phyloP scores from a whole-genome alignment of 257 asterid genomes.

The Solanum okadae region DNA sequence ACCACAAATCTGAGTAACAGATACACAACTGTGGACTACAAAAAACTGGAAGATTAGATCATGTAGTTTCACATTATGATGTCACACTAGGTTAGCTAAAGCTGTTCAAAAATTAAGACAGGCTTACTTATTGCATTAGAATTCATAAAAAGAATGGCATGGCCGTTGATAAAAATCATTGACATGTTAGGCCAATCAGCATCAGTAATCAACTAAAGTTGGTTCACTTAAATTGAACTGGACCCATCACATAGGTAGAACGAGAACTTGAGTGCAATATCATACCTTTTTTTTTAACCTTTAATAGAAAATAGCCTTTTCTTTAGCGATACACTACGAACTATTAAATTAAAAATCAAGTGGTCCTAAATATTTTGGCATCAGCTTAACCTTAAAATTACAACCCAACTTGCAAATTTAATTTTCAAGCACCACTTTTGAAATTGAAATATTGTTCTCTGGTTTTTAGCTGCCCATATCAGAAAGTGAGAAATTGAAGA shows the following conservation, averaged over 20 bases:
- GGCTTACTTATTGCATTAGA: neutral
- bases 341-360: neutral
- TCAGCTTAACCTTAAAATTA: neutral
- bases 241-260: neutral
- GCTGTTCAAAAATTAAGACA: neutral
- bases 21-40: slow-evolving; percentile 72
- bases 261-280: neutral
- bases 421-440: neutral
- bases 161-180: neutral
- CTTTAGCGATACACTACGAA: neutral
- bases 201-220: neutral
- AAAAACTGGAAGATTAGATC: slow-evolving; percentile 2
- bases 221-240: neutral
- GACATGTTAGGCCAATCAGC: neutral
- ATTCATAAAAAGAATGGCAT: neutral
- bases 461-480: neutral
- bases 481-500: neutral
- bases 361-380: neutral
- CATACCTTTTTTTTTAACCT: neutral
- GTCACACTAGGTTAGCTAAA: neutral
- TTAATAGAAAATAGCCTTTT: neutral
- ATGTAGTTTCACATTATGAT: neutral
- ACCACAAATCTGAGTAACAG: slow-evolving; percentile 85
- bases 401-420: neutral
- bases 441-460: neutral